These are phyloP conservation scores for Sugiyamaella neomexicana DNA, from an alignment of 1,139 yeast genomes.

Conservation along the genomic window DNA sequence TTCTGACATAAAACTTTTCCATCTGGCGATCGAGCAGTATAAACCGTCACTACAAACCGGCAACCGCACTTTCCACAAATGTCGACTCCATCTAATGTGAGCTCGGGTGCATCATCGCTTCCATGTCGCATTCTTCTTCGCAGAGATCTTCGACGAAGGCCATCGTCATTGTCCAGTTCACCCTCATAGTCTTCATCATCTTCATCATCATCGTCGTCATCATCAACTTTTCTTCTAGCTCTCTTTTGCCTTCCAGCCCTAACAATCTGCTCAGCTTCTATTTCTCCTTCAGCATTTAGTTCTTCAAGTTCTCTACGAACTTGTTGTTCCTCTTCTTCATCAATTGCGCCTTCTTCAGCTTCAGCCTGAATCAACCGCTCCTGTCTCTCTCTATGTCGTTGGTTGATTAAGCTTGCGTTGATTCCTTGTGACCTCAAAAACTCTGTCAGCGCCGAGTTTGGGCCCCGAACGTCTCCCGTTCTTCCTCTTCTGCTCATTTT, in stretches of 20 bases:
- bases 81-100: conserved; percentile 32
- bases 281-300: conserved; percentile 40
- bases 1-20: conserved; percentile 57
- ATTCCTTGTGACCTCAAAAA: conserved; percentile 70
- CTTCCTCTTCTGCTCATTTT: conserved; percentile 11
- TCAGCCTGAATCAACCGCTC: no score
- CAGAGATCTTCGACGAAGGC: conserved; percentile 31
- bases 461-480: conserved; percentile 3
- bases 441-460: conserved; percentile 46
- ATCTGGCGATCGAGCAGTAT: conserved; percentile 54
- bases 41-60: conserved; percentile 60
- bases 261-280: conserved; percentile 44
- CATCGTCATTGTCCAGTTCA: conserved; percentile 9
- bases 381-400: conserved; percentile 48
- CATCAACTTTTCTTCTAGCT: conserved; percentile 8
- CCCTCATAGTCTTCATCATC: conserved; percentile 19
- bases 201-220: conserved; percentile 37
- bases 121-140: conserved; percentile 35
- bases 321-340: conserved; percentile 26
- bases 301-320: conserved; percentile 42
- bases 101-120: neutral
- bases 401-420: conserved; percentile 73
- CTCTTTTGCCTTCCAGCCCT: conserved; percentile 46
- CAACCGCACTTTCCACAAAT: conserved; percentile 60
- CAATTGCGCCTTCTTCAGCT: no score